phyloP scores from a whole-genome alignment of 768 basidiomycete species.

The Termitomyces sp. region DNA sequence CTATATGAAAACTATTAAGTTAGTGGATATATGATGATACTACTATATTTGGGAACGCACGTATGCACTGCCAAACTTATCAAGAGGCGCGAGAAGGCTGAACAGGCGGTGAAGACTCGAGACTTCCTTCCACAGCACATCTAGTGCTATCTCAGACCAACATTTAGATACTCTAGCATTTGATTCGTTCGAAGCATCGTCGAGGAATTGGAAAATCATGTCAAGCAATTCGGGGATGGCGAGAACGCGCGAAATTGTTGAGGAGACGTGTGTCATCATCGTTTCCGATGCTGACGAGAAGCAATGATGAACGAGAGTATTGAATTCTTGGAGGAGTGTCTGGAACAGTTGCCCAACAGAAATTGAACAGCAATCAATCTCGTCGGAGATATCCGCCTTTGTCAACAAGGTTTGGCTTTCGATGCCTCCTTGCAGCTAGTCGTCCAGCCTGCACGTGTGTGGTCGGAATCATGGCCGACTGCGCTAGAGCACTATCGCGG shows the following conservation, averaged over 20 bases:
- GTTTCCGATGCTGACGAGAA: background rate
- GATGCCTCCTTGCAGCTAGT: too few relatives aligned
- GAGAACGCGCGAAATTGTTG: constrained; percentile 32
- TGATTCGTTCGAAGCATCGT: constrained; percentile 28
- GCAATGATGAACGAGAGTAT: background rate
- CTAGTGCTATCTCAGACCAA: constrained; percentile 55
- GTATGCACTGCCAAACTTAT: constrained; percentile 14
- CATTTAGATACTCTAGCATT: constrained; percentile 51
- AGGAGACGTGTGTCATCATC: background rate
- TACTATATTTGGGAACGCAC: constrained; percentile 7
- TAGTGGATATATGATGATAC: background rate
- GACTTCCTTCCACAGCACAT: constrained; percentile 53
- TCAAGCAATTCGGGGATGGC: constrained; percentile 55
- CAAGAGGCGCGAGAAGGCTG: constrained; percentile 41
- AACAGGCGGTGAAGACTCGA: constrained; percentile 40
- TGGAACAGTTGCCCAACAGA: background rate
- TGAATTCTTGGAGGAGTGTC: background rate
- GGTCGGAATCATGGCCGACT: too few relatives aligned
- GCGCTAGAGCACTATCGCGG: too few relatives aligned
- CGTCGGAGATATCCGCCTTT: background rate
- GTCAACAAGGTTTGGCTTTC: too few relatives aligned
- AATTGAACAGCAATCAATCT: background rate
- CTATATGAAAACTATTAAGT: constrained; percentile 19
- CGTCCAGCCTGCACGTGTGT: too few relatives aligned
- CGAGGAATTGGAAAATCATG: constrained; percentile 46